Conservation (phyloP, 176 grass and related monocot genomes). For the Eleusine indica region DNA sequence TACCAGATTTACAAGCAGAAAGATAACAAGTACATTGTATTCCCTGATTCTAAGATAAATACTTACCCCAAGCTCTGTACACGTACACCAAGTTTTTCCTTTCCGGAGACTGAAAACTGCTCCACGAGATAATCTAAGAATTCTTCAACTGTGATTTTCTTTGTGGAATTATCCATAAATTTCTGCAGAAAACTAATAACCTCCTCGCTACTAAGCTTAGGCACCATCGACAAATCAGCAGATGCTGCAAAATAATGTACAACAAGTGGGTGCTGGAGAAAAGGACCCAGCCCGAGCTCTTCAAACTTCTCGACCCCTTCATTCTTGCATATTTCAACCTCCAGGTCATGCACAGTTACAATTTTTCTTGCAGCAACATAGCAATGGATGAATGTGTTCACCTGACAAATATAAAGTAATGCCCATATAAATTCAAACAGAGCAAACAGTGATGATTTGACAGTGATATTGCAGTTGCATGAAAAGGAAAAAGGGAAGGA, state of each 20-base stretch:
- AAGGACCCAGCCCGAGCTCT: slow-evolving; percentile 80
- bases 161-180: slow-evolving; percentile 54
- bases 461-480: slow-evolving; percentile 25
- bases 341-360: slow-evolving; percentile 76
- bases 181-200: slow-evolving; percentile 57
- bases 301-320: slow-evolving; percentile 77
- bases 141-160: slow-evolving; percentile 59
- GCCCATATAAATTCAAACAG: slow-evolving; percentile 33
- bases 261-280: slow-evolving; percentile 66
- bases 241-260: slow-evolving; percentile 69
- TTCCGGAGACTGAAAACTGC: slow-evolving; percentile 55
- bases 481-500: background rate
- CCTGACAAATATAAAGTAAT: slow-evolving; percentile 54
- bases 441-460: slow-evolving; percentile 13
- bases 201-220: slow-evolving; percentile 73
- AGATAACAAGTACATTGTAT: slow-evolving; percentile 37
- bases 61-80: slow-evolving; percentile 82
- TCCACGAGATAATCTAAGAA: slow-evolving; percentile 75
- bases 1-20: slow-evolving; percentile 8
- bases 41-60: background rate
- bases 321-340: slow-evolving; percentile 85
- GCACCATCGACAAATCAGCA: slow-evolving; percentile 53
- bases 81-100: slow-evolving; percentile 78
- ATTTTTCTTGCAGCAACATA: slow-evolving; percentile 77
- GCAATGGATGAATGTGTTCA: slow-evolving; percentile 90